phyloP scores from a whole-genome alignment of 495 filamentous ascomycete species.

The Astrothelium macrocarpum region DNA sequence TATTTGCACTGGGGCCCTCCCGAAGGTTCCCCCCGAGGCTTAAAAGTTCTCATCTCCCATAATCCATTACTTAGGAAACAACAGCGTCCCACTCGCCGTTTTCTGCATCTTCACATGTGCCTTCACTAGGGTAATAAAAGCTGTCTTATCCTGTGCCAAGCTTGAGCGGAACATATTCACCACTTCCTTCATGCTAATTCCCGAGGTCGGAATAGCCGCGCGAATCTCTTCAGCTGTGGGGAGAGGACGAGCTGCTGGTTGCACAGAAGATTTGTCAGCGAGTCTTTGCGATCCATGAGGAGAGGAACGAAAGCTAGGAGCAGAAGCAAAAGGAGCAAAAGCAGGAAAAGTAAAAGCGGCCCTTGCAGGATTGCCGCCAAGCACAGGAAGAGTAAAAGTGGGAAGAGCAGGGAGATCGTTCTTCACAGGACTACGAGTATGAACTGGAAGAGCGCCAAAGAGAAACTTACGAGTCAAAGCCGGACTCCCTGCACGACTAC shows the following conservation, averaged over 20 bases:
- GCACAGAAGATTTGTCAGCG: not conserved
- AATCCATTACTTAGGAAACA: constrained; percentile 26
- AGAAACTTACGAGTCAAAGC: constrained; percentile 22
- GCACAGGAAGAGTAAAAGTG: too few relatives aligned
- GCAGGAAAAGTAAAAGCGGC: too few relatives aligned
- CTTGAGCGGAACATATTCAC: constrained; percentile 52
- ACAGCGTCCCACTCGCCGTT: constrained; percentile 31
- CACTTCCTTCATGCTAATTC: constrained; percentile 54
- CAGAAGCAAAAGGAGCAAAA: constrained; percentile 21
- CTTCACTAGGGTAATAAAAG: constrained; percentile 49
- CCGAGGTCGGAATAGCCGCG: constrained; percentile 54
- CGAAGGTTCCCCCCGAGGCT: too few relatives aligned
- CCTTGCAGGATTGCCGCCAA: too few relatives aligned
- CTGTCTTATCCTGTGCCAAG: constrained; percentile 37
- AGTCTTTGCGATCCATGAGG: not conserved
- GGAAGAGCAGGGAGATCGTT: too few relatives aligned
- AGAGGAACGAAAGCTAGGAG: not conserved
- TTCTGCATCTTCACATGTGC: constrained; percentile 37
- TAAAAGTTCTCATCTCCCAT: too few relatives aligned
- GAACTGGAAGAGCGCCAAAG: too few relatives aligned
- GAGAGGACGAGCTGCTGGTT: constrained; percentile 14
- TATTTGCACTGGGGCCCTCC: too few relatives aligned
- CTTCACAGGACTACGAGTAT: too few relatives aligned
- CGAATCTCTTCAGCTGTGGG: constrained; percentile 62
- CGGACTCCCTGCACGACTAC: constrained; percentile 36